Conservation (phyloP, 2,329 filamentous ascomycete species). For the Penicillium sp. region DNA sequence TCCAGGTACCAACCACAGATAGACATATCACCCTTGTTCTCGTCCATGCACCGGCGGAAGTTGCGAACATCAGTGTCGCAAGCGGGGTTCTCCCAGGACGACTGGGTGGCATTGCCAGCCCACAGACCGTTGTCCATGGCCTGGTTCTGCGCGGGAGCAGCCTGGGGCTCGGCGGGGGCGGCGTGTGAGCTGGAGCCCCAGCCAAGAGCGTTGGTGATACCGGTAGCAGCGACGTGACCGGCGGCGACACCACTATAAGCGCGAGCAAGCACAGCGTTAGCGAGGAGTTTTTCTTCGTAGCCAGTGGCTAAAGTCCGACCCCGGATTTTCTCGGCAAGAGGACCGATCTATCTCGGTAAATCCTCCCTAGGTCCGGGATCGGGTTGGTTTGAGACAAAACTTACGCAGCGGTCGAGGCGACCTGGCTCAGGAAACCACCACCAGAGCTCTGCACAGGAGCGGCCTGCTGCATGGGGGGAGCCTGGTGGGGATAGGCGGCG, state of each 20-base stretch:
- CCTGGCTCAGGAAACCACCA: constrained; percentile 89
- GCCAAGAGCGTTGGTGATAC: constrained; percentile 81
- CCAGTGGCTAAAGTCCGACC: neutral
- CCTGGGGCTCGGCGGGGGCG: constrained; percentile 56
- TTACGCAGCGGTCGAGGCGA: constrained; percentile 97
- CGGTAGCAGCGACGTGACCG: constrained; percentile 92
- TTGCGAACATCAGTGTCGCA: constrained; percentile 78
- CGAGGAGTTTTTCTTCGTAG: neutral
- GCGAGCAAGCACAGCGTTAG: constrained; percentile 21
- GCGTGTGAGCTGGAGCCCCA: constrained; percentile 66
- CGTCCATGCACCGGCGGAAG: constrained; percentile 96
- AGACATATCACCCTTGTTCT: constrained; percentile 88
- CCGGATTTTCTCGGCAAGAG: constrained; percentile 13
- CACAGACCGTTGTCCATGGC: constrained; percentile 52
- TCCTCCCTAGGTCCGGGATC: neutral
- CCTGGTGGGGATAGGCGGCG: constrained; percentile 54
- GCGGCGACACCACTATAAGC: constrained; percentile 83
- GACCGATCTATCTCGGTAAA: neutral
- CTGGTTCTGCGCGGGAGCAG: constrained; percentile 56
- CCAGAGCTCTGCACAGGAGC: constrained; percentile 59
- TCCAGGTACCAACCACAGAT: constrained; percentile 99
- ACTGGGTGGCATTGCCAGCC: constrained; percentile 53
- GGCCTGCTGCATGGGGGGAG: constrained; percentile 46
- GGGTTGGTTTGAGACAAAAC: constrained; percentile 42
- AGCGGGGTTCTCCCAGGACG: constrained; percentile 55